phyloP scores from a whole-genome alignment of 208 protist species.

The Herpetomonas samuelpessoai region DNA sequence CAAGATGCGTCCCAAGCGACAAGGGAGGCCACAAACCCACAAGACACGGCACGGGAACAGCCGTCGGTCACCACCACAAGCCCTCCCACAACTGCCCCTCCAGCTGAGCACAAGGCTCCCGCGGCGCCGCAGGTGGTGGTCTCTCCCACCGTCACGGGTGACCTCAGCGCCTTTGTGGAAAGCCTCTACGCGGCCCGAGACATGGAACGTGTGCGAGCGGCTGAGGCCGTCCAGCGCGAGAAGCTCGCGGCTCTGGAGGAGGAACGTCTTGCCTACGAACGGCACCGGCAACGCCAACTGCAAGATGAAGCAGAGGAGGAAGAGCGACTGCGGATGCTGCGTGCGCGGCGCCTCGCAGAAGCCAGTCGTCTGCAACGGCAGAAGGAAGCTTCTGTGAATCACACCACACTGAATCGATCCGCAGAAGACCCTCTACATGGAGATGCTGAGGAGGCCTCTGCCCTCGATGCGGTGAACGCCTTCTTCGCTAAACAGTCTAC shows the following conservation, averaged over 20 bases:
- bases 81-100: no score
- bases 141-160: neutral
- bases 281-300: conserved; percentile 18
- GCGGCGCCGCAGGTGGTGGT: no score
- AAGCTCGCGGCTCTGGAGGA: conserved; percentile 29
- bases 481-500: neutral
- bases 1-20: neutral
- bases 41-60: neutral
- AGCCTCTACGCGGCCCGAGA: neutral
- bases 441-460: no score
- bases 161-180: neutral
- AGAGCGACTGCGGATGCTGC: conserved; percentile 26
- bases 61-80: no score
- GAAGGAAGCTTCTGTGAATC: conserved; percentile 7
- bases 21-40: neutral
- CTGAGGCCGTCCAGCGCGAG: conserved; percentile 28
- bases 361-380: conserved; percentile 19
- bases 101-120: no score
- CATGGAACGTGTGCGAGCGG: conserved; percentile 9
- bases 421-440: no score
- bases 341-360: conserved; percentile 25
- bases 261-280: conserved; percentile 26
- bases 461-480: neutral
- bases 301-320: conserved; percentile 36
- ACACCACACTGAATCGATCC: no score